phyloP scores from a whole-genome alignment of 768 basidiomycete species.

The Tephrocybe sp. region DNA sequence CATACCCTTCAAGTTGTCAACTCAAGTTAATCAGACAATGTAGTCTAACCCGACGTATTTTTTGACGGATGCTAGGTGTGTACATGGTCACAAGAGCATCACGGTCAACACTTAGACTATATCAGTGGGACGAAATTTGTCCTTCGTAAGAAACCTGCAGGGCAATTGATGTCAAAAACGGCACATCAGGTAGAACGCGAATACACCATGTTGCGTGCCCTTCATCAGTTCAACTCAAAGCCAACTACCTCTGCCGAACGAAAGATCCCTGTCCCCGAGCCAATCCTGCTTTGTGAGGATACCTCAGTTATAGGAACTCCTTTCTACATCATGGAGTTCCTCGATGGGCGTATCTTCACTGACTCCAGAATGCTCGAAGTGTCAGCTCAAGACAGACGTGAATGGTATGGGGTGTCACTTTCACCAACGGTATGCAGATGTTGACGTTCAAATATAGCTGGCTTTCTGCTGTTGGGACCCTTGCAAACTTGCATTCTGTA shows the following conservation, averaged over 20 bases:
- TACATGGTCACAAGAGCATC: slow-evolving; percentile 3
- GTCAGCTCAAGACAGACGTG: slow-evolving; percentile 53
- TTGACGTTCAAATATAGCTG: slow-evolving; percentile 45
- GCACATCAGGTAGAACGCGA: slow-evolving; percentile 97
- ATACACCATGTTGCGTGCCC: slow-evolving; percentile 73
- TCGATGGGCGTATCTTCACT: slow-evolving; percentile 93
- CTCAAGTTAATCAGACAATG: not conserved
- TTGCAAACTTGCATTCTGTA: slow-evolving; percentile 66
- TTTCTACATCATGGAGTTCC: slow-evolving; percentile 96
- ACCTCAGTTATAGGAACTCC: slow-evolving; percentile 74
- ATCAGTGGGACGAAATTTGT: slow-evolving; percentile 65
- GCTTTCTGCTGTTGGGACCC: slow-evolving; percentile 70
- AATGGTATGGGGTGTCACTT: slow-evolving; percentile 47
- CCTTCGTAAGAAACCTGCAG: slow-evolving; percentile 90
- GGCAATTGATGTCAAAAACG: slow-evolving; percentile 81
- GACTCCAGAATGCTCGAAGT: slow-evolving; percentile 77
- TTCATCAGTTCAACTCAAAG: slow-evolving; percentile 71
- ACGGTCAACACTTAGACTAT: not conserved
- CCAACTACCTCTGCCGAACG: slow-evolving; percentile 44
- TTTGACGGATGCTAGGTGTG: slow-evolving; percentile 72
- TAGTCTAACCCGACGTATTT: slow-evolving; percentile 98
- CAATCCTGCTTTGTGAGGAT: slow-evolving; percentile 83
- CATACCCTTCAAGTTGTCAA: not conserved
- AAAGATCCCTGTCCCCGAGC: slow-evolving; percentile 81
- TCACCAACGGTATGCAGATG: not conserved